These are phyloP conservation scores for Vitis labrusca DNA, from an alignment of 164 flowering plant genomes.

Conservation along the genomic window DNA sequence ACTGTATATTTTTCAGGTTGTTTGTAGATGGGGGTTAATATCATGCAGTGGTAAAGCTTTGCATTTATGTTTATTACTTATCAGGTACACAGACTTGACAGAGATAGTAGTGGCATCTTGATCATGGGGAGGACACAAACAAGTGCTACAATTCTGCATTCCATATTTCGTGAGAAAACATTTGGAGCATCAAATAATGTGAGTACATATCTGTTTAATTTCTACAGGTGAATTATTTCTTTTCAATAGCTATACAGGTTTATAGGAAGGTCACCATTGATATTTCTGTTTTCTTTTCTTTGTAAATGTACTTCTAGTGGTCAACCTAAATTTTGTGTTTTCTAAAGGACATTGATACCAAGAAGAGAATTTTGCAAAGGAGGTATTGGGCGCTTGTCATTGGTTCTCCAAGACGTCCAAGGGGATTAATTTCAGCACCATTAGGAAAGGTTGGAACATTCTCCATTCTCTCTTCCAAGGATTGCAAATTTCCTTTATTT, in stretches of 20 bases:
- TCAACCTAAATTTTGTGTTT: background rate
- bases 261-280: background rate
- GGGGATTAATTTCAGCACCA: too few species aligned
- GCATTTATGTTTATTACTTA: slow-evolving; percentile 3
- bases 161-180: too few species aligned
- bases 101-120: too few species aligned
- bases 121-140: too few species aligned
- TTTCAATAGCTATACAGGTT: background rate
- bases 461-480: background rate
- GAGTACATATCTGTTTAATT: slow-evolving; percentile 13
- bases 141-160: too few species aligned
- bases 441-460: background rate
- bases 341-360: slow-evolving; percentile 25
- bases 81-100: slow-evolving; percentile 23
- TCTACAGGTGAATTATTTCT: background rate
- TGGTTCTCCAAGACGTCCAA: too few species aligned
- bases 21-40: background rate
- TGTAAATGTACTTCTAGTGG: background rate
- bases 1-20: background rate
- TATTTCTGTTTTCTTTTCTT: background rate
- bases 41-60: slow-evolving; percentile 10
- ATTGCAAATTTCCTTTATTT: background rate
- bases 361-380: too few species aligned
- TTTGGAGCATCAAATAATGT: slow-evolving; percentile 3
- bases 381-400: too few species aligned